These are phyloP conservation scores for Agrocybe chaxingu DNA, from an alignment of 768 basidiomycete genomes.

Conservation along the genomic window DNA sequence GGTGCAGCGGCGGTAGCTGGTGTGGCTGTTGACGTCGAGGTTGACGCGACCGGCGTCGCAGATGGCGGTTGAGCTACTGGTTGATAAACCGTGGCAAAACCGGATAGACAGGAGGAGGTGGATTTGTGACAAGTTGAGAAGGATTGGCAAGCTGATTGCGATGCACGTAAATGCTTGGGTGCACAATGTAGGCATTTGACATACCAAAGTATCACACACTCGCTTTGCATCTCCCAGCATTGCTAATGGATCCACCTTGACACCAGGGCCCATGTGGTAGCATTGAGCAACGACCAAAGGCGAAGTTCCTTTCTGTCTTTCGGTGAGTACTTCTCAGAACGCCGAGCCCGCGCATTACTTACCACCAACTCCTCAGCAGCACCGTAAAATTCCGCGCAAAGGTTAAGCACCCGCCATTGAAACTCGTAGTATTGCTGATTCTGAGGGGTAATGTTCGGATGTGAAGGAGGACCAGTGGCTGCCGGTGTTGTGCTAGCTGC, in stretches of 20 bases:
- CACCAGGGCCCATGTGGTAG: slow-evolving; percentile 68
- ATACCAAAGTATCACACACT: slow-evolving; percentile 73
- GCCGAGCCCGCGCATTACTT: slow-evolving; percentile 21
- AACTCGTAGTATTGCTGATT: slow-evolving; percentile 84
- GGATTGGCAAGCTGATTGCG: slow-evolving; percentile 66
- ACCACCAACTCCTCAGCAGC: slow-evolving; percentile 84
- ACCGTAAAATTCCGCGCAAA: slow-evolving; percentile 84
- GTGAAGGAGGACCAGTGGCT: slow-evolving; percentile 32
- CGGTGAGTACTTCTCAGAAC: slow-evolving; percentile 10
- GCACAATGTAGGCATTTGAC: slow-evolving; percentile 12
- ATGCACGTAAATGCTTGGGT: slow-evolving; percentile 5
- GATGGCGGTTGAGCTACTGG: slow-evolving; percentile 20
- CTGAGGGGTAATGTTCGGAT: slow-evolving; percentile 53
- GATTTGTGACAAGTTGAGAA: slow-evolving; percentile 60
- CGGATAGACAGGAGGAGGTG: slow-evolving; percentile 59
- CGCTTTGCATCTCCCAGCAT: slow-evolving; percentile 78
- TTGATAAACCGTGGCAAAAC: slow-evolving; percentile 37
- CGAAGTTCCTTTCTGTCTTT: slow-evolving; percentile 52
- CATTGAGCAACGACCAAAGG: slow-evolving; percentile 77
- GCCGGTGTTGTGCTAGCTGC: slow-evolving; percentile 22
- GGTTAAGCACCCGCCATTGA: slow-evolving; percentile 78
- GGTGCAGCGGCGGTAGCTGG: slow-evolving; percentile 27
- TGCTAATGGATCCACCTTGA: slow-evolving; percentile 67
- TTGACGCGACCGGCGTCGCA: slow-evolving; percentile 24
- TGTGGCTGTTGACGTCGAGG: slow-evolving; percentile 25